phyloP scores from a whole-genome alignment of 805 yeast species.

The Ogataea methylovora region DNA sequence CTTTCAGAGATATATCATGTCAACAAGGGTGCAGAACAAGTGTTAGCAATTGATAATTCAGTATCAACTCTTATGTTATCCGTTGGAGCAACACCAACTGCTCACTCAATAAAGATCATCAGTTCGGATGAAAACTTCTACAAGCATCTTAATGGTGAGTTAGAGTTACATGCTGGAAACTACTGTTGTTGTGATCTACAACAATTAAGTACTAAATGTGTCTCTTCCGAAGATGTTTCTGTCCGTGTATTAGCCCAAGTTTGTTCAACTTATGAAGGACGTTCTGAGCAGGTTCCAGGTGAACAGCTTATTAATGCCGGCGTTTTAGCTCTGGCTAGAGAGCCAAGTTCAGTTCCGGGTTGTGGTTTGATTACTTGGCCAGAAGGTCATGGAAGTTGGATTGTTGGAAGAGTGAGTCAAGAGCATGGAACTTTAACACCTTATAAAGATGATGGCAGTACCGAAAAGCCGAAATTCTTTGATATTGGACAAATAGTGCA shows the following conservation, averaged over 20 bases:
- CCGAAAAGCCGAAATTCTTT: conserved; percentile 35
- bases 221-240: conserved; percentile 38
- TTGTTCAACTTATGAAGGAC: conserved; percentile 46
- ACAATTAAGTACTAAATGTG: conserved; percentile 64
- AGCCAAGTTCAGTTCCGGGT: conserved; percentile 47
- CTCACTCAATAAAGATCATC: conserved; percentile 40
- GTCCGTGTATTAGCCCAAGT: conserved; percentile 51
- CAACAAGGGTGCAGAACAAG: conserved; percentile 40
- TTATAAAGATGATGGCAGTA: conserved; percentile 15
- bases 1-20: conserved; percentile 53
- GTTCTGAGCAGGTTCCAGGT: conserved; percentile 43
- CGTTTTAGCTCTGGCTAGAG: conserved; percentile 62
- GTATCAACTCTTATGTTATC: conserved; percentile 43
- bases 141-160: conserved; percentile 27
- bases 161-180: conserved; percentile 81
- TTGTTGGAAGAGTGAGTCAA: conserved; percentile 61
- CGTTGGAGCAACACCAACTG: conserved; percentile 80
- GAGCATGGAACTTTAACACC: conserved; percentile 75
- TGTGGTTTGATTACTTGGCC: conserved; percentile 36
- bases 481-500: conserved; percentile 49
- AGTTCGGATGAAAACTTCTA: no score
- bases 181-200: conserved; percentile 69
- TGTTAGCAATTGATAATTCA: no score
- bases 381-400: conserved; percentile 45
- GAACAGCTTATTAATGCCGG: conserved; percentile 69